phyloP scores from a whole-genome alignment of 371 early-diverging fungal species.

The Mucor mucedo region DNA sequence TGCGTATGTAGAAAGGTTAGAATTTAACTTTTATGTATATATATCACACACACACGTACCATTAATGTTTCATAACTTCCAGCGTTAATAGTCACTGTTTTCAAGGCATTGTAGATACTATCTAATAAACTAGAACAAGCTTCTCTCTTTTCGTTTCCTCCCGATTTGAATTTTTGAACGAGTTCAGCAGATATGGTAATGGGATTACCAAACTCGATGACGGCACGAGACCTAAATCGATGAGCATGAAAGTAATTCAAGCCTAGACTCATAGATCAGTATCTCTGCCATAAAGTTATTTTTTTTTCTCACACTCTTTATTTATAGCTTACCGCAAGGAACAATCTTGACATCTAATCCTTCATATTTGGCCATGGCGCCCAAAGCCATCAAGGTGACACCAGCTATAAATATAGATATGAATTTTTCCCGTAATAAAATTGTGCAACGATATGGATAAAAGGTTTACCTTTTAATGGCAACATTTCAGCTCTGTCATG shows the following conservation, averaged over 20 bases:
- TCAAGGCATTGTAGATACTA: constrained; percentile 73
- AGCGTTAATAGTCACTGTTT: constrained; percentile 87
- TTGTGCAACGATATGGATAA: no score
- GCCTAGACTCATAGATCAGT: background rate
- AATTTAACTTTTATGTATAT: background rate
- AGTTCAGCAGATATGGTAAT: constrained; percentile 75
- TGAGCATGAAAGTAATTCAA: constrained; percentile 95
- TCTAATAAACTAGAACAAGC: constrained; percentile 81
- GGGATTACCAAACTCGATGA: constrained; percentile 93
- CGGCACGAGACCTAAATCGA: constrained; percentile 93
- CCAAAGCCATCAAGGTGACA: constrained; percentile 89
- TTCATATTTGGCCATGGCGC: constrained; percentile 86
- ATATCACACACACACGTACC: constrained; percentile 46
- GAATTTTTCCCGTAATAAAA: background rate
- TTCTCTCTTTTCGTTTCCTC: constrained; percentile 80
- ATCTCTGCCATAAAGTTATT: no score
- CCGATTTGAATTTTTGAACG: constrained; percentile 78
- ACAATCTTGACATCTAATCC: constrained; percentile 88
- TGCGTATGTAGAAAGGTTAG: constrained; percentile 15
- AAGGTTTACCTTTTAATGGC: constrained; percentile 80
- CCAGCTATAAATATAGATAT: constrained; percentile 55
- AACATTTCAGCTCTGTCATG: constrained; percentile 94
- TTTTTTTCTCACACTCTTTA: background rate
- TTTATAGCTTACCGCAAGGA: constrained; percentile 68
- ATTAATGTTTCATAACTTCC: constrained; percentile 91